Base-by-base conservation (phyloP, 805 yeast species). In the Candida nonsorbophila region DNA sequence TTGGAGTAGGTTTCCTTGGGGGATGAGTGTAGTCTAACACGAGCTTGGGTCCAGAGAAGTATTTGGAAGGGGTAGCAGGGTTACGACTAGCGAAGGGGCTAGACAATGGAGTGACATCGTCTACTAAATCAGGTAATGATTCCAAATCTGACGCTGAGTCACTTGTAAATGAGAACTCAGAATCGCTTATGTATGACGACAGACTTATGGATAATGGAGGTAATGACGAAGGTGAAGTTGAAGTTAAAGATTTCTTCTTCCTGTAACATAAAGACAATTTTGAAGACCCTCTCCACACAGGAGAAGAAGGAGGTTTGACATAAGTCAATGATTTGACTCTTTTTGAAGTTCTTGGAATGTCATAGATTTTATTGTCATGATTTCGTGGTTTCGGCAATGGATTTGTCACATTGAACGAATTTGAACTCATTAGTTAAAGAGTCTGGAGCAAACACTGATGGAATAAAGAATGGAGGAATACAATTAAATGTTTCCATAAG, bases 51-150 rank as follows among this genome's bases (percentile, higher is more conserved):
- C 20, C 14, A 24, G 21, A 15, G 19, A 22, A 22, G 14, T 24
- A 12, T 24, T 13, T 18, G 10, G 12, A 13, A 7, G 14, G 38
- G 37, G 20, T 37, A 18, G 55, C 38, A n/a, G 45, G 38, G 18
- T 44, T n/a, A n/a, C n/a, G 30, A 9, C 25, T 22, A 11, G 14
- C 25, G 8, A 26, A 22, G n/a, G 22, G 22, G 14, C 26, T 24
- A n/a, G n/a, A n/a, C n/a, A n/a, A n/a, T n/a, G n/a, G n/a, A 6
- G 26, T 23, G 7, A 26, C 49, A 25, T 55, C 58, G 30, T 53
- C 61, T 3, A 57, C 45, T 25, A 55, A 46, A 38, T 59, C 67
- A 2, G 65, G 64, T 31, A 61, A 49, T 3, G 62, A 55, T 27
- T 62, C 68, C 20, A 51, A 44, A 30, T 61, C 67, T 4, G 59